A percentile compares a stretch with the other conserved stretches of the same genome.
Evolutionary conservation across 169 alveolate genomes (phyloP).

Genomic region (Pseudocohnilembus persalinus): DNA sequence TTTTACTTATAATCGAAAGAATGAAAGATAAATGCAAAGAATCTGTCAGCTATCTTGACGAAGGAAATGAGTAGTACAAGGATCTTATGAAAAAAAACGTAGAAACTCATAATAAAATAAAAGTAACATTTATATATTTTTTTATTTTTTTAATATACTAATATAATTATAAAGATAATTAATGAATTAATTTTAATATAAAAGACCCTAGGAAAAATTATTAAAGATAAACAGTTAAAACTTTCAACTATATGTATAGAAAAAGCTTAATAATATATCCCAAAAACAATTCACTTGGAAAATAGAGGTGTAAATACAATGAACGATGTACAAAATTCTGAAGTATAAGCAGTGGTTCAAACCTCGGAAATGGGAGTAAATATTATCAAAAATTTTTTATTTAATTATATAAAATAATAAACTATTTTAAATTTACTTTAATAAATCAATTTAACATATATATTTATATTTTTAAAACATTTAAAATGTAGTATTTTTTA

Average conservation of each 20-base stretch:
- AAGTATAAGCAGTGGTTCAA: not conserved
- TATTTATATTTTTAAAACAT: too few relatives aligned
- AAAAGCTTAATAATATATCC: not conserved
- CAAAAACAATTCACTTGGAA: not conserved
- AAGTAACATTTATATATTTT: not conserved
- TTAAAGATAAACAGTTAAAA: not conserved
- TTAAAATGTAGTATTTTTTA: too few relatives aligned
- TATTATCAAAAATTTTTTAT: too few relatives aligned
- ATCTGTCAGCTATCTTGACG: not conserved
- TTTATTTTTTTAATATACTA: too few relatives aligned
- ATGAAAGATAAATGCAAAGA: not conserved
- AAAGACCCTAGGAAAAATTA: not conserved
- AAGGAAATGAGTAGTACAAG: not conserved
- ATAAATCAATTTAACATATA: too few relatives aligned
- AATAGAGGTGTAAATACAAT: not conserved
- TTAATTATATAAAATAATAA: too few relatives aligned
- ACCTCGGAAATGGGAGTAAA: not conserved
- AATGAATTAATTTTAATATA: too few relatives aligned
- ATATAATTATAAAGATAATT: too few relatives aligned
- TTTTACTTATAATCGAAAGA: not conserved
- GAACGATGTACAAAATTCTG: not conserved
- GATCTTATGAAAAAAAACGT: not conserved
- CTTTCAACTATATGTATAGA: not conserved
- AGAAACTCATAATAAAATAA: not conserved
- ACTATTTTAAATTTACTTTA: too few relatives aligned